phyloP scores from a whole-genome alignment of 495 filamentous ascomycete species.

The Astrocystis sublimbata region DNA sequence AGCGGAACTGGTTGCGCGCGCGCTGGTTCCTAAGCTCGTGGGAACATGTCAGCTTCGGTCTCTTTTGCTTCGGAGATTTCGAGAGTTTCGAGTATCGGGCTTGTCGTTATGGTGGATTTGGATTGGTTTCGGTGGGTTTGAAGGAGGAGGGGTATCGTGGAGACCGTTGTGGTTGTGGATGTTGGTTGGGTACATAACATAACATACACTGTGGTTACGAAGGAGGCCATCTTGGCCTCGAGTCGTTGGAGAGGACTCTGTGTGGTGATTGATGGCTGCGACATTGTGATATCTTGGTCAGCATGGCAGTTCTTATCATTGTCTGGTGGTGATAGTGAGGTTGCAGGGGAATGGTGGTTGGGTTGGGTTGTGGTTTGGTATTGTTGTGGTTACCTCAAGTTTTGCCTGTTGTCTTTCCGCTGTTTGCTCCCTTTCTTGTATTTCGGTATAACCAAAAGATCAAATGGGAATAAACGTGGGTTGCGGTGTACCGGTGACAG shows the following conservation, averaged over 20 bases:
- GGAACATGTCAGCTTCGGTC: not conserved
- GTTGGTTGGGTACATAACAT: not conserved
- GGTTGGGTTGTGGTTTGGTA: too few species aligned
- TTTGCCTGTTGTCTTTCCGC: not conserved
- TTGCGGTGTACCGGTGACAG: not conserved
- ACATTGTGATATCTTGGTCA: slow-evolving; percentile 22
- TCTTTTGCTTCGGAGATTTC: too few species aligned
- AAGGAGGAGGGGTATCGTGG: not conserved
- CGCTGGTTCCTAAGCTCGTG: slow-evolving; percentile 75
- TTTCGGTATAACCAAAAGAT: not conserved
- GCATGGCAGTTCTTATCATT: slow-evolving; percentile 17
- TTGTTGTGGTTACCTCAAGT: not conserved
- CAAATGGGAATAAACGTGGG: not conserved
- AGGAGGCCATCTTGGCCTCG: slow-evolving; percentile 47
- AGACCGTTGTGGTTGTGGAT: not conserved
- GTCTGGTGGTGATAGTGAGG: not conserved
- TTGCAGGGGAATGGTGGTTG: not conserved
- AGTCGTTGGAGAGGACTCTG: slow-evolving; percentile 22
- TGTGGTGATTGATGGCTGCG: slow-evolving; percentile 23
- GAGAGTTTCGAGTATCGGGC: too few species aligned
- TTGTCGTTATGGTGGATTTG: too few species aligned
- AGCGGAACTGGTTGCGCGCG: slow-evolving; percentile 87
- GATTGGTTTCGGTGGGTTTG: too few species aligned
- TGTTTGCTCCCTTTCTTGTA: not conserved
- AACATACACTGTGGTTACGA: slow-evolving; percentile 55